Base-by-base conservation (phyloP, 2,329 filamentous ascomycete genomes). In the Ophiostoma perfectum region DNA sequence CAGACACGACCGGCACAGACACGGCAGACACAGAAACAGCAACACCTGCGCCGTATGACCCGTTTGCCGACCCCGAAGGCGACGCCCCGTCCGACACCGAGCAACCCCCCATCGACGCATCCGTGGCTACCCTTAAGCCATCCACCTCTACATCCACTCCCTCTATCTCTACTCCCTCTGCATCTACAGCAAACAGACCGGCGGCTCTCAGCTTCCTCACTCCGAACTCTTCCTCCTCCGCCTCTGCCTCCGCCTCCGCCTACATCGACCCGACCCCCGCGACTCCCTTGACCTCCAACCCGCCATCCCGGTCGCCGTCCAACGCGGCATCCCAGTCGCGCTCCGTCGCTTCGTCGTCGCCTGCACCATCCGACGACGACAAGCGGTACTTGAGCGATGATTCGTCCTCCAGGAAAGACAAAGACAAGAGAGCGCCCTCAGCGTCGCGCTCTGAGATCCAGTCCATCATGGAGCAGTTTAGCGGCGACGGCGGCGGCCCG, bases 381-480 rank as follows among this genome's bases (percentile, higher is more conserved):
- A 64, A 85, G 60, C 60, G 60, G 39, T 63, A 63, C 16, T 3
- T 63, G 60, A 63, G 60, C 71, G 86, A 89, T 73, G 87, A 88
- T 74, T 87, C 88, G 74, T 84, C 49, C 4, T 2, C 49, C 87
- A 67, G 45, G 4, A 16, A 49, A 14, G 39, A 16, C 27, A 18
- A 65, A 47, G 39, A 16, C 14, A 60, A 14, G 44, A n/a, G 52
- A 47, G 60, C 60, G 7, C 60, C 60, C 16, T 63, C 60, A 4
- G 60, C 66, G 27, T 92, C 91, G 1, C 86, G 87, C 70, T 89
- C 90, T 5, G 95, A 99, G 80, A 97, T 99, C 70, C 92, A 97
- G 78, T 96, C 86, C 76, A 98, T 99, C 77, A 98, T 99, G 92
- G 92, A 92, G 71, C 95, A 98, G 78, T 98, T 98, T 74, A 89